Evolutionary conservation across 768 basidiomycete genomes (phyloP), one percentile per base, ranked within the genome.

Genomic region (Cystobasidium tubakii): DNA sequence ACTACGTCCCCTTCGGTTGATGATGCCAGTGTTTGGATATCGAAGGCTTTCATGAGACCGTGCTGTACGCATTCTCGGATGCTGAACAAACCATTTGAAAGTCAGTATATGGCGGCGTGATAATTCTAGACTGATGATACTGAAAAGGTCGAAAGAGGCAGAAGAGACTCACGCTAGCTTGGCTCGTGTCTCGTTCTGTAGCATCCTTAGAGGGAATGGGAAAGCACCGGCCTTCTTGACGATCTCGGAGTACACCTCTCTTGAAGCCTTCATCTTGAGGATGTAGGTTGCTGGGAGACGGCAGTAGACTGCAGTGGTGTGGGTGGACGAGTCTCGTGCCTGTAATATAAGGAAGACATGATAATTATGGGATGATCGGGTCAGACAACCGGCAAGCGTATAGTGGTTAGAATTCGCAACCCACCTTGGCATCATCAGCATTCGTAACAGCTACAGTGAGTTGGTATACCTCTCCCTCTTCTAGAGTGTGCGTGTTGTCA

Each of bases 201-300:
- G 85, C 57, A 85, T 85, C 75, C 96, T 91, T 76, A 99, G 86
- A 79, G 94, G 97, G 86, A 99, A 97, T 39, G 96, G 95, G 87
- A 99, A 98, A 3, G 92, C 86, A 29, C 95, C 95, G 50, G 96
- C 91, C 83, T 97, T 98, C 85, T 92, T 94, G 83, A 94, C 91
- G 78, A 97, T 91, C 82, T 98, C 95, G 63, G 90, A 90, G 84
- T 97, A 98, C 50, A 95, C 89, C n/a, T 89, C 87, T 76, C 95
- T 90, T 54, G 93, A 94, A 76, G 90, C 95, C 85, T 95, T 97
- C 88, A 95, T 89, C 85, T 98, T 98, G 80, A 98, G 86, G 81
- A 92, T 91, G 83, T 98, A 98, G 46, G 90, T 94, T 15, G 74
- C 91, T 86, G 7, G 86, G 83, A 81, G 78, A 73, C 83, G 82